Base-by-base conservation (phyloP, 768 basidiomycete genomes). In the Xanthoconium purpureum region DNA sequence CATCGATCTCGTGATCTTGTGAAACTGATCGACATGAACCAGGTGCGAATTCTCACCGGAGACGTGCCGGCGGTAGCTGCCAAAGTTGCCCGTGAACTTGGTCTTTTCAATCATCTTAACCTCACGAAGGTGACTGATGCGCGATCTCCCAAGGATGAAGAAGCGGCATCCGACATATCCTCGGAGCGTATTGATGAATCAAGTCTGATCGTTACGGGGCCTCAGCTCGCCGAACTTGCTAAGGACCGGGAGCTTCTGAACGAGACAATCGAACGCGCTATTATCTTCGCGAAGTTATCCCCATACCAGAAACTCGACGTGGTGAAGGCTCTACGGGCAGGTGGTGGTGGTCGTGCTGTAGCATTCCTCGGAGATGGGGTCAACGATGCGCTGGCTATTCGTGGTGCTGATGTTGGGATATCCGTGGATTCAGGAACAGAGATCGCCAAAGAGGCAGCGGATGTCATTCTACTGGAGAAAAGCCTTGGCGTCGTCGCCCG, bases 381-480 rank as follows among this genome's bases (percentile, higher is more conserved):
- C 15, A 71, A 71, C 17, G 69, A 71, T 55, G 69, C 69, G 29
- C 52, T 71, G 50, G 69, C 69, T 37, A 69, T 71, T 49, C 69
- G 69, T 11, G 62, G 71, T 20, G 69, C 69, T 6, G 69, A 71
- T 36, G 69, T 71, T 2, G 69, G 69, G 37, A 72, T 71, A 61
- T 71, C 69, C 15, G 69, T 71, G 57, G 69, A 71, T 42, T 70
- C 73, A 30, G 63, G 69, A 52, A 66, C 64, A 8, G 64, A 73
- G 39, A 75, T 75, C 10, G 72, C 73, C 14, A 74, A 74, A 55
- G 74, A 74, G 47, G 74, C 73, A 20, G 73, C 74, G 3, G 74
- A 69, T 42, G 71, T 71, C 38, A 73, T 73, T 46, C 50, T 74
- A 10, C 55, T 73, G 20, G 73, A 74, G 63, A 73, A 75, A 52